Base-by-base conservation (phyloP, 2,329 filamentous ascomycete genomes). In the Phialophora macrospora region DNA sequence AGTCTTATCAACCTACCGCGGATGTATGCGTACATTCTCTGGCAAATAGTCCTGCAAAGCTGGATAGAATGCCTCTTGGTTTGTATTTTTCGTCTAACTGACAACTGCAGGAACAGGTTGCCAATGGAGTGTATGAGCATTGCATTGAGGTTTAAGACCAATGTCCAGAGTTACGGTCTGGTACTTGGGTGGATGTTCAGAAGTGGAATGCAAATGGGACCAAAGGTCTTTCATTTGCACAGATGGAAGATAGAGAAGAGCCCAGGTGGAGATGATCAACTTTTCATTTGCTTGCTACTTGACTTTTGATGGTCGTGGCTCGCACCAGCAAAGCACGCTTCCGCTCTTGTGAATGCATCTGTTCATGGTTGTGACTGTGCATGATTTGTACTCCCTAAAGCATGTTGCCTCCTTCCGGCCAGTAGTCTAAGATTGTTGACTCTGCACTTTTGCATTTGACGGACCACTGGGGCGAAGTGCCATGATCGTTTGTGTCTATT, bases 401-500 rank as follows among this genome's bases (percentile, higher is more conserved):
- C 51, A 46, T 62, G 32, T 55, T 41, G 59, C 49, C 32, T 30
- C 59, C 51, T 48, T 49, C 49, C 30, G 55, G 49, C 30, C 49
- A 34, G 55, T 20, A 44, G 55, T 57, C 32, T 34, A 28, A 14
- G 24, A 48, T 26, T 12, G 48, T 60, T 20, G 24, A 32, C 24
- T 51, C 22, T 55, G 55, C 17, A 41, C n/a, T 30, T 55, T 26
- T 46, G 34, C 38, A 30, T 34, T 28, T 55, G 20, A n/a, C n/a
- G 26, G 34, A 55, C 38, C 59, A 32, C 59, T 28, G 28, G 22
- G 46, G 51, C 32, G 51, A 49, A 22, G 38, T 41, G 28, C 49
- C 54, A 51, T 55, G 32, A 8, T 34, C 30, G 46, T 32, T 7
- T 14, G 46, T 17, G 73, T 78, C 77, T 57, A 34, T 20, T 41